Percentiles rank a stretch among this genome's conserved stretches.
phyloP scores from a whole-genome alignment of 768 basidiomycete species.

The Suillus brevipes region DNA sequence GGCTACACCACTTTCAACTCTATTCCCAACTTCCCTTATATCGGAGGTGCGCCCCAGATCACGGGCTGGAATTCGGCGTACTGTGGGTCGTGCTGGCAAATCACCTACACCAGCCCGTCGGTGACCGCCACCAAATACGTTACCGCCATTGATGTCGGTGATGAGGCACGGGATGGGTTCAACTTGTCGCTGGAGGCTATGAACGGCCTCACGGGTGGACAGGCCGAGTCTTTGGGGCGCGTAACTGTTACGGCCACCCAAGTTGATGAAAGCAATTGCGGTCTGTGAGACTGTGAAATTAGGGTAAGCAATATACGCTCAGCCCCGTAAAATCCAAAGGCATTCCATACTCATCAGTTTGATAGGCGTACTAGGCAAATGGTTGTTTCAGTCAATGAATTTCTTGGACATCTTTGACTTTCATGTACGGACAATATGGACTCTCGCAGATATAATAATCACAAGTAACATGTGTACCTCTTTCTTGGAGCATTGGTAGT shows the following conservation, averaged over 20 bases:
- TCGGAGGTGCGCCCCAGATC: conserved; percentile 56
- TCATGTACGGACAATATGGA: not conserved
- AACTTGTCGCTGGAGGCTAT: conserved; percentile 37
- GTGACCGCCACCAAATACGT: conserved; percentile 44
- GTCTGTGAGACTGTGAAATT: conserved; percentile 10
- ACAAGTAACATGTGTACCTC: not conserved
- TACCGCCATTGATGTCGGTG: conserved; percentile 52
- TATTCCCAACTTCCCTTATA: conserved; percentile 58
- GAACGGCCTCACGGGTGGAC: conserved; percentile 34
- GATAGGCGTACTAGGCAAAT: not conserved
- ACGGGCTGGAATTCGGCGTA: conserved; percentile 49
- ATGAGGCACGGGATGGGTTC: conserved; percentile 30
- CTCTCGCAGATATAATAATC: not conserved
- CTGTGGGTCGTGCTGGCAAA: conserved; percentile 63
- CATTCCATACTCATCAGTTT: not conserved
- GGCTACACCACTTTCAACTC: conserved; percentile 50
- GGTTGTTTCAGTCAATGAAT: not conserved
- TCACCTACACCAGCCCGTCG: conserved; percentile 43
- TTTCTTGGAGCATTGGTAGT: not conserved
- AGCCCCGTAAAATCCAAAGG: not conserved
- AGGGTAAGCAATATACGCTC: not conserved
- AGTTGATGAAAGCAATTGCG: conserved; percentile 16
- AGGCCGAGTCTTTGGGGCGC: conserved; percentile 29
- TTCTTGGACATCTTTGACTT: not conserved
- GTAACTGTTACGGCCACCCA: conserved; percentile 23